Conservation (phyloP, 2,329 filamentous ascomycete species). For the Calonectria hawksworthii region DNA sequence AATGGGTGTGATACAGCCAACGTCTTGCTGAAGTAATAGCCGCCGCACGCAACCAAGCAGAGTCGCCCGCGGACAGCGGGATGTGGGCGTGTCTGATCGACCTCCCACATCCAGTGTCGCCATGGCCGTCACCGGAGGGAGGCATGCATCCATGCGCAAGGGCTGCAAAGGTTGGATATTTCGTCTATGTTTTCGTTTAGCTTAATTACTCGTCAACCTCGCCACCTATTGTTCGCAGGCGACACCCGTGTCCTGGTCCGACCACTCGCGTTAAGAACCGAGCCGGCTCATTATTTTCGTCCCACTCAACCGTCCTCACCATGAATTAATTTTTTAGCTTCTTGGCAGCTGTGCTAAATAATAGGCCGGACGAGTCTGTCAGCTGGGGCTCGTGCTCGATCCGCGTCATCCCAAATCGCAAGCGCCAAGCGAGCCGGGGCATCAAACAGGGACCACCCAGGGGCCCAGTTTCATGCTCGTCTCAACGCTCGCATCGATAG, state of each 20-base stretch:
- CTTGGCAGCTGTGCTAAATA: not conserved
- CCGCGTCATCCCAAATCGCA: not conserved
- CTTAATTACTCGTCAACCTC: not conserved
- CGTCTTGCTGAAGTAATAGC: not conserved
- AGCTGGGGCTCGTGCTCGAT: not conserved
- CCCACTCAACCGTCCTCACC: not conserved
- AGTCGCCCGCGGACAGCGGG: not conserved
- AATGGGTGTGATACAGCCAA: not conserved
- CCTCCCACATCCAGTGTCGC: not conserved
- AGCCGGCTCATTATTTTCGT: not conserved
- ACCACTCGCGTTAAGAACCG: not conserved
- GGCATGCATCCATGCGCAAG: not conserved
- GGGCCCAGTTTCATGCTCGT: not conserved
- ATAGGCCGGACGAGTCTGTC: not conserved
- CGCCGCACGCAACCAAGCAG: not conserved
- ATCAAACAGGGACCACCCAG: constrained; percentile 1
- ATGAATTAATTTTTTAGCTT: not conserved
- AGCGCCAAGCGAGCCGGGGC: not conserved
- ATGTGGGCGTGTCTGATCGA: constrained; percentile 1
- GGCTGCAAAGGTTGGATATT: not conserved
- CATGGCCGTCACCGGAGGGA: not conserved
- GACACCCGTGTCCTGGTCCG: not conserved
- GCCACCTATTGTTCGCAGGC: not conserved
- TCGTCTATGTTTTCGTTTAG: not conserved
- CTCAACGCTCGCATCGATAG: not conserved